A percentile compares a stretch with the other conserved stretches of the same genome.
Evolutionary conservation across 108 stramenopile genomes (phyloP).

Genomic region (Cyclotella atomus): DNA sequence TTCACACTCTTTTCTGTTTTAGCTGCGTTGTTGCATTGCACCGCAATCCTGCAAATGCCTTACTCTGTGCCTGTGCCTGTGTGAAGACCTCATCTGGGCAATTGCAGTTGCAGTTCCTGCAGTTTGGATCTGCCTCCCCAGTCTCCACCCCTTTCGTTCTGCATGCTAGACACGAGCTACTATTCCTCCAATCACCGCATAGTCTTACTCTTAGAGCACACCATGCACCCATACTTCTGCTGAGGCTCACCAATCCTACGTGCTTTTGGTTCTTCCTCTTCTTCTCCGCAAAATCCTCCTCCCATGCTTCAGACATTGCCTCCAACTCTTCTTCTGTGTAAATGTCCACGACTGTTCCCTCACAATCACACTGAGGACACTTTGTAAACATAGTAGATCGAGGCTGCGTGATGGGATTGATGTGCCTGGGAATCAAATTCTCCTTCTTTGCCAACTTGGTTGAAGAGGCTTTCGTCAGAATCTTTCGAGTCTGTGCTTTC

Average conservation of each 20-base stretch:
- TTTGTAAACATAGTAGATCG: background rate
- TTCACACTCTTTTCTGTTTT: background rate
- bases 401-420: background rate
- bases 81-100: background rate
- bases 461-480: background rate
- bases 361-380: background rate
- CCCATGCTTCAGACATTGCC: background rate
- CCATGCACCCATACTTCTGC: background rate
- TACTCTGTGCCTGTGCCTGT: background rate
- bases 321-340: background rate
- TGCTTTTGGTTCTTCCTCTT: background rate
- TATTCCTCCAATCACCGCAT: background rate
- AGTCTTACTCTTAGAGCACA: background rate
- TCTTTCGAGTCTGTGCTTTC: background rate
- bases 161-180: background rate
- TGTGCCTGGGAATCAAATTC: background rate
- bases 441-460: background rate
- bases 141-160: background rate
- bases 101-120: background rate
- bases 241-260: background rate
- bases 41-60: background rate
- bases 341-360: background rate
- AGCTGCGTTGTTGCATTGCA: background rate
- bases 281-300: background rate
- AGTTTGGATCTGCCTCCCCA: background rate